A percentile compares a stretch with the other conserved stretches of the same genome.
Evolutionary conservation across 1,284 basidiomycete genomes (phyloP).

Genomic region (Boletellus dicymbophilus): DNA sequence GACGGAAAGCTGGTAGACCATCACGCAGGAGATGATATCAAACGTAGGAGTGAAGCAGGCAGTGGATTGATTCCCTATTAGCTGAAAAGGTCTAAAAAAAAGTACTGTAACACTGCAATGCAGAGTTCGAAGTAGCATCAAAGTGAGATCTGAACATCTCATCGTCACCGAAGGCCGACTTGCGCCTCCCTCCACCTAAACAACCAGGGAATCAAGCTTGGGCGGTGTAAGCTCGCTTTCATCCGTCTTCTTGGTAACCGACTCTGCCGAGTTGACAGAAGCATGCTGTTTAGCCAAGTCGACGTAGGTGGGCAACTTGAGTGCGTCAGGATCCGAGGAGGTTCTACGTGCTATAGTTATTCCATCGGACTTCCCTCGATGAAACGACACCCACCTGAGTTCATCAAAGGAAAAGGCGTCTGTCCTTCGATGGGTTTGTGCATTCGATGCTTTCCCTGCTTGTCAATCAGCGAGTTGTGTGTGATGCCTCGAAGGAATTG

Average conservation of each 20-base stretch:
- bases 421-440: conserved; percentile 12
- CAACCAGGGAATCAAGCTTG: conserved; percentile 7
- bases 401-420: conserved; percentile 20
- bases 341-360: conserved; percentile 4
- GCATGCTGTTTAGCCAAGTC: conserved; percentile 8
- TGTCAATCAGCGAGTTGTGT: conserved; percentile 7
- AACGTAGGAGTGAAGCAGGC: neutral
- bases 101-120: conserved; percentile 15
- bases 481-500: neutral
- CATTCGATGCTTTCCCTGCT: conserved; percentile 19
- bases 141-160: too few relatives aligned
- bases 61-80: neutral
- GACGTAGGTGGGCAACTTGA: conserved; percentile 22
- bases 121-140: neutral
- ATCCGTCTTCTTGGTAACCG: conserved; percentile 6
- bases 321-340: conserved; percentile 9
- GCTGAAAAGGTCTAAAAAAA: conserved; percentile 10
- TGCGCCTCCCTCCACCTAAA: conserved; percentile 10
- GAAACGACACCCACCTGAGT: conserved; percentile 14
- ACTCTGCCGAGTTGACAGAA: conserved; percentile 7
- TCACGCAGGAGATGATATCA: conserved; percentile 61
- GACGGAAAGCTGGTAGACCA: conserved; percentile 66
- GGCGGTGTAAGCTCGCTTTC: conserved; percentile 5
- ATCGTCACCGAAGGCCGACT: too few relatives aligned
- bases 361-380: neutral